Base-by-base conservation (phyloP, 73 alveolate species). In the Loxodes magnus region DNA sequence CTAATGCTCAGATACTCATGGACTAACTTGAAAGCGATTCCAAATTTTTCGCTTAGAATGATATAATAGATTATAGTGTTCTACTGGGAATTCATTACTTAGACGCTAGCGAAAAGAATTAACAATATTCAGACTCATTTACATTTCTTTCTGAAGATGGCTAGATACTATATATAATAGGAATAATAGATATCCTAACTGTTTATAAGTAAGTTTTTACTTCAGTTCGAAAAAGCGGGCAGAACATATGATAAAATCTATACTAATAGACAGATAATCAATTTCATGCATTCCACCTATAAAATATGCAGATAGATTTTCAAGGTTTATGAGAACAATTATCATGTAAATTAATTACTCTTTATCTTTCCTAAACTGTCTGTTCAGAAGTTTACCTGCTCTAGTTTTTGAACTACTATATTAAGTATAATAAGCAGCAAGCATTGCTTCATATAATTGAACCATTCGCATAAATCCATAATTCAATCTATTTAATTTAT, bases 61-160 rank as follows among this genome's bases (percentile, higher is more conserved):
- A 77, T 25, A 78, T 87, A 1, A 84, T 71, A 54, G 98, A 89
- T 79, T 89, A 89, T 65, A 70, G 92, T 30, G 56, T 89, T 16
- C 74, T 89, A 17, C 70, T 89, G 10, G 98, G 98, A 29, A 67
- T 85, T 12, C 93, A 83, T 65, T 20, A 58, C 17, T 35, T 71
- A 28, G 43, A 56, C 35, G 67, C 36, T 36, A 71, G 33, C 57
- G 77, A 70, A 30, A 30, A 33, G 38, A 51, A 59, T 36, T 7
- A 29, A 42, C n/a, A n/a, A n/a, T n/a, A n/a, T n/a, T n/a, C n/a
- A n/a, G n/a, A n/a, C n/a, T n/a, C n/a, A n/a, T n/a, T n/a, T n/a
- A n/a, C n/a, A n/a, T n/a, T n/a, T n/a, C n/a, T n/a, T n/a, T n/a
- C n/a, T n/a, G n/a, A n/a, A n/a, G n/a, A n/a, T n/a, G n/a, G n/a